These are phyloP conservation scores for Zizania palustris DNA, from an alignment of 202 grass and related monocot species.

Conservation along the genomic window DNA sequence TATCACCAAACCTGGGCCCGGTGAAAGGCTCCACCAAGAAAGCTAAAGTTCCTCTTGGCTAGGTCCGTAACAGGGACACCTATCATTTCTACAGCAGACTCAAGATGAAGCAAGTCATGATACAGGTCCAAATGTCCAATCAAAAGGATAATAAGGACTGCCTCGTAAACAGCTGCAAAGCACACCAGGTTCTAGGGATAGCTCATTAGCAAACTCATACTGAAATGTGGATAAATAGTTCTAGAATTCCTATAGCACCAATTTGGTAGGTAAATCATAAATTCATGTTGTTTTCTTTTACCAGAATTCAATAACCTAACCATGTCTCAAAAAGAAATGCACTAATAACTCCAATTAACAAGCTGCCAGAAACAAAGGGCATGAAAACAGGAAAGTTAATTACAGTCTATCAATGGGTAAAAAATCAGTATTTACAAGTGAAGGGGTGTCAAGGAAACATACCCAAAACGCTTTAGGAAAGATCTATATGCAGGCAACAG, in stretches of 20 bases:
- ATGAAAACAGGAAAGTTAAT: not conserved
- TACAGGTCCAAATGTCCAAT: not conserved
- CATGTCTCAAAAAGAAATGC: not conserved
- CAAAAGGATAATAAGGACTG: not conserved
- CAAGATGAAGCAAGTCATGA: not conserved
- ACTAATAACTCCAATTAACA: not conserved
- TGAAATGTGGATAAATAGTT: not conserved
- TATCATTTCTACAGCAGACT: slow-evolving; percentile 1
- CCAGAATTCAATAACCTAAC: not conserved
- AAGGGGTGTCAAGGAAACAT: slow-evolving; percentile 41
- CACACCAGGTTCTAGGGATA: not conserved
- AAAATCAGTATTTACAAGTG: not conserved
- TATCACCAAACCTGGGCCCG: not conserved
- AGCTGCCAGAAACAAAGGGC: not conserved
- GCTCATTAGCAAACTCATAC: not conserved
- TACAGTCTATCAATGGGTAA: not conserved
- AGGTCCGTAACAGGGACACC: not conserved
- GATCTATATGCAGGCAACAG: slow-evolving; percentile 91
- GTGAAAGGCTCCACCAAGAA: not conserved
- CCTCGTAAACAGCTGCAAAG: not conserved
- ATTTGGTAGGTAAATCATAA: not conserved
- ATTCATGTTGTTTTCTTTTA: not conserved
- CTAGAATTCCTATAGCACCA: not conserved
- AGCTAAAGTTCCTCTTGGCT: not conserved
- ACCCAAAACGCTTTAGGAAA: slow-evolving; percentile 94